Conservation (phyloP, 2,329 filamentous ascomycete species). For the Monilinia aucupariae region DNA sequence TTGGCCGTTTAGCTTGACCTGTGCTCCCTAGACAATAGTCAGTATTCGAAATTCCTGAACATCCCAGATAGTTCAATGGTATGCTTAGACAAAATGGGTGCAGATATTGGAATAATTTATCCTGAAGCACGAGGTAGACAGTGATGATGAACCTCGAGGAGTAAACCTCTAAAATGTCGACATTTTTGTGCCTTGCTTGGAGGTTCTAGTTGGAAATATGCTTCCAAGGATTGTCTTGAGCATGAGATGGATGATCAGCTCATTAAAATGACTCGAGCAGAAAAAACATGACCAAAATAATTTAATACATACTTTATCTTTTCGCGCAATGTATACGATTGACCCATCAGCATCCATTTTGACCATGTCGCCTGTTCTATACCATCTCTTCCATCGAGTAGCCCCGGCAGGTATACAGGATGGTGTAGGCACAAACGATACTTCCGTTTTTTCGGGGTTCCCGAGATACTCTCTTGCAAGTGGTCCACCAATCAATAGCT, state of each 20-base stretch:
- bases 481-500: constrained; percentile 38
- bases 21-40: constrained; percentile 30
- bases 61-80: background rate
- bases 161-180: background rate
- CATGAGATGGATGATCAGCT: background rate
- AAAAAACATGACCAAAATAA: background rate
- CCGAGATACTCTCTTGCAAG: constrained; percentile 40
- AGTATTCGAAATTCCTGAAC: background rate
- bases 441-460: constrained; percentile 35
- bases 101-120: background rate
- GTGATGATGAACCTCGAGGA: too few relatives aligned
- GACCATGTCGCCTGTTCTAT: constrained; percentile 57
- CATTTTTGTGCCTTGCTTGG: background rate
- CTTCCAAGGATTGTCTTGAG: background rate
- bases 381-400: constrained; percentile 43
- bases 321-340: constrained; percentile 55
- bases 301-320: constrained; percentile 43
- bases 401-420: constrained; percentile 37
- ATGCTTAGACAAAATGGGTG: background rate
- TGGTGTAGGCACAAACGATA: constrained; percentile 43
- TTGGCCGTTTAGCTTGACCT: constrained; percentile 60
- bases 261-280: background rate
- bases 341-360: constrained; percentile 46
- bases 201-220: background rate
- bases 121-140: background rate